Base-by-base conservation (phyloP, 176 grass and related monocot species). In the Zoysia japonica region DNA sequence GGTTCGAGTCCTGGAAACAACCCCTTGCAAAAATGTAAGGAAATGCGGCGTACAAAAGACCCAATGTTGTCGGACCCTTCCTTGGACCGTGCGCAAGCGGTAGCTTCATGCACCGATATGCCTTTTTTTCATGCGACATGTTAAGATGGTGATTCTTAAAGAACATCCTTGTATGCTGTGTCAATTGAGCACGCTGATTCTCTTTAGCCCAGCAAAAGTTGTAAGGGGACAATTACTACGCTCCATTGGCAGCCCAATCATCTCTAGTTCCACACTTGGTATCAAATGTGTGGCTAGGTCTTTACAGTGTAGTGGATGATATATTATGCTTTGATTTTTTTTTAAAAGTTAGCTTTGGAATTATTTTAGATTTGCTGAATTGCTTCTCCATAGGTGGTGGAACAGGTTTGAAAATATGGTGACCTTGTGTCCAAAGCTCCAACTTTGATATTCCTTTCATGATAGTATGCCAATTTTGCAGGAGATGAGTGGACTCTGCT, bases 401-500 rank as follows among this genome's bases (percentile, higher is more conserved):
- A 92, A 68, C 20, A 57, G 70, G 11, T 63, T 68, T 68, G 47
- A 47, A 47, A 43, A 2, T 43, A 50, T 84, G 59, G 67, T 83
- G 67, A 20, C 8, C 20, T 42, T 2, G 11, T 80, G 17, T 46
- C 42, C 52, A 71, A 76, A 20, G n/a, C 54, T 13, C 51, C 54
- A 36, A 66, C 71, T 39, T 65, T 71, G 55, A 68, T 84, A 65
- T 71, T 47, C 42, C 75, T 70, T 82, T 13, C 28, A 60, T 77
- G 44, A 67, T 89, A 55, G 47, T 81, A 79, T 81, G 53, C 20
- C 66, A 75, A 75, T 71, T 83, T 84, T 88, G 67, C 87, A 99
- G 96, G 96, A 99, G 84, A 95, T 95, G 96, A 95, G 84, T 79
- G 96, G 82, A 45, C 92, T 99, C 74, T 94, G 87, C 57, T 99